Evolutionary conservation across 179 eudicot genomes (phyloP).

Genomic region (Dionaea muscipula): DNA sequence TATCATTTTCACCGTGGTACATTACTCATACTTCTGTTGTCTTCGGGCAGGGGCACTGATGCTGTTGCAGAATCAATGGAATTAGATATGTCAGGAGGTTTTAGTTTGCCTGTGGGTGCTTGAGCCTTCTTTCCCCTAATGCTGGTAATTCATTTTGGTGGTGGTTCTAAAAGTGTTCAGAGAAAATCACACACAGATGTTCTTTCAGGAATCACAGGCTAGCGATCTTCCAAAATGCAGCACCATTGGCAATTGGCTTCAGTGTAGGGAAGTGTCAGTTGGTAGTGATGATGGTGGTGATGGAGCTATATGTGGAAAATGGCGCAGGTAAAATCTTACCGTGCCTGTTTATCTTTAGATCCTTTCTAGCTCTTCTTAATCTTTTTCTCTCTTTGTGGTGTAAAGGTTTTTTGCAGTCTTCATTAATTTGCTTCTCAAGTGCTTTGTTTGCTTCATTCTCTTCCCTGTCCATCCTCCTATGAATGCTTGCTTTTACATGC

Average conservation of each 20-base stretch:
- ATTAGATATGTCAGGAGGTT: slow-evolving; percentile 23
- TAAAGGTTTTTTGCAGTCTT: too few relatives aligned
- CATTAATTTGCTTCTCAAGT: neutral
- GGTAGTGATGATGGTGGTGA: slow-evolving; percentile 48
- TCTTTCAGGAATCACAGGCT: slow-evolving; percentile 28
- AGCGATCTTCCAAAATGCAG: slow-evolving; percentile 31
- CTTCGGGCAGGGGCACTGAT: slow-evolving; percentile 44
- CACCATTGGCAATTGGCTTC: slow-evolving; percentile 88
- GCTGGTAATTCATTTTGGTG: neutral
- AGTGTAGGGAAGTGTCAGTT: slow-evolving; percentile 53
- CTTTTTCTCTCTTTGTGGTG: too few relatives aligned
- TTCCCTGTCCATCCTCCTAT: neutral
- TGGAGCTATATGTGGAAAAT: slow-evolving; percentile 80
- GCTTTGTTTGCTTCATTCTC: neutral
- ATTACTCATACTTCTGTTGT: neutral
- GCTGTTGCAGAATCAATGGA: slow-evolving; percentile 31
- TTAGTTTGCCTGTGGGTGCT: slow-evolving; percentile 40
- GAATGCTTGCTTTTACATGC: slow-evolving; percentile 1
- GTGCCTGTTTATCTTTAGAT: too few relatives aligned
- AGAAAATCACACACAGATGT: slow-evolving; percentile 6
- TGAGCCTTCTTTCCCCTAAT: neutral
- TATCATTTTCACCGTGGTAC: neutral
- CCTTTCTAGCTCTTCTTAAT: too few relatives aligned
- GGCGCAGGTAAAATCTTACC: slow-evolving; percentile 98
- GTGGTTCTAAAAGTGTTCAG: neutral